Conservation (phyloP, 768 basidiomycete species). For the Mycena rosella region DNA sequence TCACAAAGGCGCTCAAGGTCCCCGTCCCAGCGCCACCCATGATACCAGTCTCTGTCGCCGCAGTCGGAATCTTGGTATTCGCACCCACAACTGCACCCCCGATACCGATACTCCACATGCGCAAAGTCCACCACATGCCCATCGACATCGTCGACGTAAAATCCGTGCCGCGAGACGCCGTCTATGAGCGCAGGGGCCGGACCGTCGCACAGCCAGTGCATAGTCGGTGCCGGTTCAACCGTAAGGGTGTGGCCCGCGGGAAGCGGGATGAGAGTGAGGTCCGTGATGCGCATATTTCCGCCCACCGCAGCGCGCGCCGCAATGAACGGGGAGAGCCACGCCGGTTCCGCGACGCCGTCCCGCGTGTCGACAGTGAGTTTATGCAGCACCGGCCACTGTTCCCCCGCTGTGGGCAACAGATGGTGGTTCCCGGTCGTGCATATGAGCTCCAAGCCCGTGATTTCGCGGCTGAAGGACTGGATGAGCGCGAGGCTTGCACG, state of each 20-base stretch:
- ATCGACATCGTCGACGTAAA: background rate
- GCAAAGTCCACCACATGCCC: background rate
- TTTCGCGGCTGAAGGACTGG: slow-evolving; percentile 8
- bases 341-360: background rate
- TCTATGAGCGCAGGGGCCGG: background rate
- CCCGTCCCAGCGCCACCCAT: background rate
- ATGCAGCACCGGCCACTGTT: background rate
- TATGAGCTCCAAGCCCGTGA: slow-evolving; percentile 6
- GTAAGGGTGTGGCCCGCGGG: background rate
- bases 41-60: background rate
- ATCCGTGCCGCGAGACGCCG: background rate
- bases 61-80: background rate
- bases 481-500: background rate
- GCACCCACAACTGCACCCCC: no score
- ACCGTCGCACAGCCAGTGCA: background rate
- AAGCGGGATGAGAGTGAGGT: background rate
- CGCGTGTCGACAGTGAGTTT: background rate
- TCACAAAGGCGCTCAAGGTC: background rate
- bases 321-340: background rate
- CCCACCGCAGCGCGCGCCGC: slow-evolving; percentile 1
- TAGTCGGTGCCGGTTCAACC: background rate
- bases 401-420: background rate
- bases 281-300: background rate
- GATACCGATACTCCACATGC: background rate
- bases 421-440: slow-evolving; percentile 2